Percentiles rank a stretch among this genome's conserved stretches.
phyloP scores from a whole-genome alignment of 1,139 yeast species.

The Scheffersomyces titani region DNA sequence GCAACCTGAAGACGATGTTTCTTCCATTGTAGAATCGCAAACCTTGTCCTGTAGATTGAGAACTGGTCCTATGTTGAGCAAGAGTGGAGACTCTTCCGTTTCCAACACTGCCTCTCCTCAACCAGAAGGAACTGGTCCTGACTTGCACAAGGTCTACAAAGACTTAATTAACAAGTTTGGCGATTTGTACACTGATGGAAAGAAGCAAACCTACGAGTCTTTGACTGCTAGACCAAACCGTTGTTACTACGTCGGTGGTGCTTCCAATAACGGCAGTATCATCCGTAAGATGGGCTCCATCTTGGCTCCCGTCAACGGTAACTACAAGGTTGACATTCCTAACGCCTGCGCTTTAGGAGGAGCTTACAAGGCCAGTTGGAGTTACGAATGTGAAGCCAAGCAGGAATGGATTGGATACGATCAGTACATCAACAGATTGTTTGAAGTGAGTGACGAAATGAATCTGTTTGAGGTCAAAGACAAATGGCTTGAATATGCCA shows the following conservation, averaged over 20 bases:
- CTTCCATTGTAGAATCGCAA: constrained; percentile 82
- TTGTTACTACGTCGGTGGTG: constrained; percentile 86
- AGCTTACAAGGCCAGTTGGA: constrained; percentile 84
- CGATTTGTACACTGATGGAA: constrained; percentile 51
- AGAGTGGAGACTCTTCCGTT: constrained; percentile 3
- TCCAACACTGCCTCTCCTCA: constrained; percentile 5
- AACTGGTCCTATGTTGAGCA: constrained; percentile 64
- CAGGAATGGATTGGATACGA: constrained; percentile 42
- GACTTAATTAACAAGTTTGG: constrained; percentile 37
- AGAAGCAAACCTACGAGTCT: constrained; percentile 41
- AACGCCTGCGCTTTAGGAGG: constrained; percentile 98
- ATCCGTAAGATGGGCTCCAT: constrained; percentile 70
- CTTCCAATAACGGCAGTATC: constrained; percentile 70
- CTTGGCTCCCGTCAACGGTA: constrained; percentile 63
- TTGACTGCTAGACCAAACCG: constrained; percentile 62
- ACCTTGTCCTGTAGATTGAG: constrained; percentile 82
- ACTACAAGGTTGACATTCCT: constrained; percentile 72
- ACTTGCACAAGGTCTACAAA: constrained; percentile 20
- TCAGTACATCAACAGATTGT: constrained; percentile 42
- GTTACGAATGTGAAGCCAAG: constrained; percentile 40
- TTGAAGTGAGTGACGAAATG: constrained; percentile 47
- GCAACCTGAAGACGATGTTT: constrained; percentile 64
- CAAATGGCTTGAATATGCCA: constrained; percentile 50
- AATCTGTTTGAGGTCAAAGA: constrained; percentile 43
- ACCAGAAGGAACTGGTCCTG: constrained; percentile 1